Percentiles rank a stretch among this genome's conserved stretches.
Conservation (phyloP, 2,329 filamentous ascomycete species). For the Ceratocystis colombiana region DNA sequence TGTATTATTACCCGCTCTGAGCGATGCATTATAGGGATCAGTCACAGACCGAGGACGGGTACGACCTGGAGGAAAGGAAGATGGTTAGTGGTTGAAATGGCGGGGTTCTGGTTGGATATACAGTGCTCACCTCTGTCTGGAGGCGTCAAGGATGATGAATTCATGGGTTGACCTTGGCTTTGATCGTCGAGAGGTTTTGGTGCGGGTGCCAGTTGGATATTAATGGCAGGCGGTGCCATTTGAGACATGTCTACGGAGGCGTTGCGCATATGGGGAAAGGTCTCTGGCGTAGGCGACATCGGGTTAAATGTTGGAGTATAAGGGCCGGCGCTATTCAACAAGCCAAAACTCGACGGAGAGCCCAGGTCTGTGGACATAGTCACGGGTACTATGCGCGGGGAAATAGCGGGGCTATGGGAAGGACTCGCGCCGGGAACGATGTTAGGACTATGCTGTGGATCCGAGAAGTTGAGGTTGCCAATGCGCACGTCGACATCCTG, state of each 20-base stretch:
- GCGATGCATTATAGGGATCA: constrained; percentile 46
- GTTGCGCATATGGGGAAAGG: constrained; percentile 42
- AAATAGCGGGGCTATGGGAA: constrained; percentile 61
- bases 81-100: constrained; percentile 22
- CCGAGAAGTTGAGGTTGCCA: constrained; percentile 69
- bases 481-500: constrained; percentile 41
- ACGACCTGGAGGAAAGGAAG: constrained; percentile 35
- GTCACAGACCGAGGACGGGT: constrained; percentile 48
- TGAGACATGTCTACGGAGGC: constrained; percentile 55
- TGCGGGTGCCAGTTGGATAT: constrained; percentile 80
- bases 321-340: constrained; percentile 14
- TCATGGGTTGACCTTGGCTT: constrained; percentile 47
- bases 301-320: constrained; percentile 18
- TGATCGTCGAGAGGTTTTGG: constrained; percentile 30
- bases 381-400: constrained; percentile 50
- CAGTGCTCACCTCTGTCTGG: constrained; percentile 54
- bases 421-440: constrained; percentile 63
- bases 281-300: constrained; percentile 32
- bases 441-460: constrained; percentile 52
- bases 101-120: no score
- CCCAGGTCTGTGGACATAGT: constrained; percentile 25
- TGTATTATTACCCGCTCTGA: constrained; percentile 26
- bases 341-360: constrained; percentile 18
- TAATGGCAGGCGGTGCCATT: constrained; percentile 89
- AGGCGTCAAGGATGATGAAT: constrained; percentile 63